Conservation (phyloP, 1,139 yeast genomes). For the Insectozyma bohioensis region DNA sequence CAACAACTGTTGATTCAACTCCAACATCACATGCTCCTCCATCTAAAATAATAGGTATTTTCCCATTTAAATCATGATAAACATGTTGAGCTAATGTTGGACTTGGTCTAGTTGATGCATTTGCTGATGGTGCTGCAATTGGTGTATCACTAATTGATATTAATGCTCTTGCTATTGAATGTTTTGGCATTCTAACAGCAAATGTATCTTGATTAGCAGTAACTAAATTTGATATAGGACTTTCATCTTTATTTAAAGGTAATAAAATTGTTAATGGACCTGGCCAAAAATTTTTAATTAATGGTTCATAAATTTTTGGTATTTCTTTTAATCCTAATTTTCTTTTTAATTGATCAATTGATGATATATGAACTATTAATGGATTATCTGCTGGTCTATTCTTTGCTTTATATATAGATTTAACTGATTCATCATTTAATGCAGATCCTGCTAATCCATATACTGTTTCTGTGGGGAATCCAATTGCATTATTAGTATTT, state of each 20-base stretch:
- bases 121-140: constrained; percentile 96
- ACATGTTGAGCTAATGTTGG: constrained; percentile 91
- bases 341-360: constrained; percentile 67
- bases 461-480: constrained; percentile 96
- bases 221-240: constrained; percentile 65
- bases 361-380: constrained; percentile 82
- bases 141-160: constrained; percentile 87
- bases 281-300: constrained; percentile 82
- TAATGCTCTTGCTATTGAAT: constrained; percentile 87
- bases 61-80: constrained; percentile 69
- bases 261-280: constrained; percentile 89
- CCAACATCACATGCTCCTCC: constrained; percentile 94
- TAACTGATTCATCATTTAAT: constrained; percentile 68
- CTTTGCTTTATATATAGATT: constrained; percentile 78
- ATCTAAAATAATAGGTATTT: constrained; percentile 82
- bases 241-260: constrained; percentile 48
- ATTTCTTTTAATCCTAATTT: constrained; percentile 45
- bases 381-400: constrained; percentile 96
- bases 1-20: constrained; percentile 90
- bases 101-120: constrained; percentile 92
- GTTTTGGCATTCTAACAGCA: constrained; percentile 86
- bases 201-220: constrained; percentile 88
- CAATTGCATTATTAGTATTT: constrained; percentile 62
- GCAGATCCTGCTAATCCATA: constrained; percentile 95
- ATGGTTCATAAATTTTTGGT: constrained; percentile 63